Percentiles rank a stretch among this genome's conserved stretches.
Conservation (phyloP, 2,329 filamentous ascomycete genomes). For the Aspergillus brasiliensis region DNA sequence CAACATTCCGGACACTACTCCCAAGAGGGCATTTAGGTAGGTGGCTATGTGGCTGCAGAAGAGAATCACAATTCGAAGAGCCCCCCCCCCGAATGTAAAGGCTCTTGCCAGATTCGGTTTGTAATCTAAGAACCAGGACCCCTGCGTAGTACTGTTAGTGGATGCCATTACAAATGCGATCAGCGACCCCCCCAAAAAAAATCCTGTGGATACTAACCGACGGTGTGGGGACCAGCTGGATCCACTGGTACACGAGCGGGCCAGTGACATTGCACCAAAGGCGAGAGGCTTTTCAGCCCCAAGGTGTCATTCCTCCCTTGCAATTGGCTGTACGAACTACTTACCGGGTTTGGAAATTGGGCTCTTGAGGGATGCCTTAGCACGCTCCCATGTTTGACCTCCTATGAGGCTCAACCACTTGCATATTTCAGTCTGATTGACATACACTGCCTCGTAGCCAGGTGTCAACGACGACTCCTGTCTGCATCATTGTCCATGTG, state of each 20-base stretch:
- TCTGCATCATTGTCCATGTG: constrained; percentile 8
- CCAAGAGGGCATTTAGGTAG: background rate
- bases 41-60: background rate
- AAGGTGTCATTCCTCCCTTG: background rate
- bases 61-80: background rate
- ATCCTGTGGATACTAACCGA: background rate
- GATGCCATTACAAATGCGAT: background rate
- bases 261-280: background rate
- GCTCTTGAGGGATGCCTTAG: background rate
- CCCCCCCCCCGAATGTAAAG: constrained; percentile 8
- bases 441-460: background rate
- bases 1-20: background rate
- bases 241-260: background rate
- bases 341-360: background rate
- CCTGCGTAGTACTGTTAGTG: background rate
- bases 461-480: background rate
- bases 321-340: background rate
- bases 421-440: constrained; percentile 1
- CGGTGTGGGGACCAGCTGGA: background rate
- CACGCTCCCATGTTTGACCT: background rate
- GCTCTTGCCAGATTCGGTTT: constrained; percentile 11
- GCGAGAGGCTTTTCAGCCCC: constrained; percentile 3
- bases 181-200: background rate
- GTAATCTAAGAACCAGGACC: background rate
- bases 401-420: constrained; percentile 16